Evolutionary conservation across 2,329 filamentous ascomycete species (phyloP).

Genomic region (Diaporthe sp.): DNA sequence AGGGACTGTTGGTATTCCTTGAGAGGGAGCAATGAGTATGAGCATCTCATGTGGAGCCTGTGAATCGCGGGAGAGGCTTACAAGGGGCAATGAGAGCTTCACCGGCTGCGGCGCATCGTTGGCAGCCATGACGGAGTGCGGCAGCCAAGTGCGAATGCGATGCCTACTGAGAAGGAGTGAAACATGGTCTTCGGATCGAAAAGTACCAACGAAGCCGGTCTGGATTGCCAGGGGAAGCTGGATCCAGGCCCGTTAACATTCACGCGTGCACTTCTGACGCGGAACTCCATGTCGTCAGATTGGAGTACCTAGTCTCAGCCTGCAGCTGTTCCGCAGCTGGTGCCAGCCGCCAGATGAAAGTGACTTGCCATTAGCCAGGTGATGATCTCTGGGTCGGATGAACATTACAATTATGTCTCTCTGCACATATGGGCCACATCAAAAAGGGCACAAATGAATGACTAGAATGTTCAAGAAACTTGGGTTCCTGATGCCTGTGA

Average conservation of each 20-base stretch:
- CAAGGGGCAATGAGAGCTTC: slow-evolving; percentile 83
- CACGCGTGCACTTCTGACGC: slow-evolving; percentile 3
- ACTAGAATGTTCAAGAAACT: no score
- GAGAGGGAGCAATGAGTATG: slow-evolving; percentile 29
- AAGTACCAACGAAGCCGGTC: not conserved
- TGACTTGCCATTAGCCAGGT: not conserved
- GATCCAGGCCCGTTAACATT: not conserved
- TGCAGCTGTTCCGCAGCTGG: slow-evolving; percentile 8
- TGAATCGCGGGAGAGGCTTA: slow-evolving; percentile 49
- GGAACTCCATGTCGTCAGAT: slow-evolving; percentile 32
- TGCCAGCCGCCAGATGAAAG: not conserved
- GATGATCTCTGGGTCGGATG: not conserved
- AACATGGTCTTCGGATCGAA: slow-evolving; percentile 32
- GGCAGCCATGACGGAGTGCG: slow-evolving; percentile 38
- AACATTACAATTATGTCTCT: no score
- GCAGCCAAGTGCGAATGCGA: slow-evolving; percentile 18
- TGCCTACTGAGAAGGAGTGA: not conserved
- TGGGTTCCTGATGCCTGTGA: not conserved
- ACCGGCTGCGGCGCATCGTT: slow-evolving; percentile 69
- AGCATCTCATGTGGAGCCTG: slow-evolving; percentile 35
- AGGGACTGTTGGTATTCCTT: slow-evolving; percentile 94
- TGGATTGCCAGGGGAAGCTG: not conserved
- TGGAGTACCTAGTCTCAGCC: not conserved
- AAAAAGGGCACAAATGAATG: not conserved
- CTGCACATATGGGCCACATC: not conserved